Evolutionary conservation across 768 basidiomycete species (phyloP).

Genomic region (Termitomyces sp.): DNA sequence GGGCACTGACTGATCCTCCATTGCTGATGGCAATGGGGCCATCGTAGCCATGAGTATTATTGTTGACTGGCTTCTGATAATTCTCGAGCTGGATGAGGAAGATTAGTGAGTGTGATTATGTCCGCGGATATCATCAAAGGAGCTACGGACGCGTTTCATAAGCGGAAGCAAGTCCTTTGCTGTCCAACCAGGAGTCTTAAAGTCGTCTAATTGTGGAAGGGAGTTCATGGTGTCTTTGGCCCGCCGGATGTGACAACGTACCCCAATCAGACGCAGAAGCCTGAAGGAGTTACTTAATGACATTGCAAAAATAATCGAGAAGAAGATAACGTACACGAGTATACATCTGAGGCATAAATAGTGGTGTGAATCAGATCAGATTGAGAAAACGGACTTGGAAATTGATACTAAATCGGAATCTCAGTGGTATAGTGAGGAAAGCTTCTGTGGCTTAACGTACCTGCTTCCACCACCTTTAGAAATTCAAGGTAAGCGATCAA

Average conservation of each 20-base stretch:
- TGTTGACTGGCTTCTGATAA: conserved; percentile 72
- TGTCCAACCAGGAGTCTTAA: conserved; percentile 69
- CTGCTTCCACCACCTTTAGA: conserved; percentile 51
- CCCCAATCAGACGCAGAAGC: conserved; percentile 73
- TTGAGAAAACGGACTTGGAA: conserved; percentile 47
- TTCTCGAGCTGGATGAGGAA: conserved; percentile 55
- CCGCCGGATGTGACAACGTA: conserved; percentile 22
- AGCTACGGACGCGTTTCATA: conserved; percentile 57
- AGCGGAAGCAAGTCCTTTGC: conserved; percentile 65
- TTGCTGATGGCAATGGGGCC: conserved; percentile 76
- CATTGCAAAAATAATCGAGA: background rate
- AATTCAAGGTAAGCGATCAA: background rate
- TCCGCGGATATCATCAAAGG: background rate
- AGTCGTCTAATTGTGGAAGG: conserved; percentile 49
- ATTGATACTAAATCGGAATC: conserved; percentile 49
- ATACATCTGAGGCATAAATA: conserved; percentile 52
- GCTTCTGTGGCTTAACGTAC: conserved; percentile 23
- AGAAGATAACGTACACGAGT: conserved; percentile 41
- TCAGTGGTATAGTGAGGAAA: background rate
- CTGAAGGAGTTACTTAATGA: conserved; percentile 24
- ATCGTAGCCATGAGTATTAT: conserved; percentile 65
- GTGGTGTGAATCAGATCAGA: background rate
- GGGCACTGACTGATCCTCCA: conserved; percentile 58
- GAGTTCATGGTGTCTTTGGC: background rate
- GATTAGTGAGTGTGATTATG: background rate